These are phyloP conservation scores for Deinandra increscens DNA, from an alignment of 129 eudicot species.

Conservation along the genomic window DNA sequence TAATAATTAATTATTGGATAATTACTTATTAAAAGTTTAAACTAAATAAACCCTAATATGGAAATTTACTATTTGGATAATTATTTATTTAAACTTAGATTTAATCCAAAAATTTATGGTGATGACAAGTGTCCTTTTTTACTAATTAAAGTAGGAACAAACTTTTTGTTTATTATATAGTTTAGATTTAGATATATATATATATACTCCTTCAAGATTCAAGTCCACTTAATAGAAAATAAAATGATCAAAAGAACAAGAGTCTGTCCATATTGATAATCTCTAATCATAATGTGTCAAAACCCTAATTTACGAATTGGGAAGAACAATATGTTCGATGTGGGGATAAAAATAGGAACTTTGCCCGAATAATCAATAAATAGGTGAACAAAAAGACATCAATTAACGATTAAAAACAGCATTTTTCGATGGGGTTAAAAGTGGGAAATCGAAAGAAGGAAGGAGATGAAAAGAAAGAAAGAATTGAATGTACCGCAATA, in stretches of 20 bases:
- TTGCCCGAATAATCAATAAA: no score
- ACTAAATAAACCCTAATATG: no score
- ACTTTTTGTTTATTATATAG: no score
- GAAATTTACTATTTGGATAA: no score
- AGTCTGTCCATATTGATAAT: not conserved
- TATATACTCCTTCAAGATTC: slow-evolving; percentile 5
- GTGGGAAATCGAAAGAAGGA: not conserved
- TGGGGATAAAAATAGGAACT: no score
- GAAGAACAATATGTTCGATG: slow-evolving; percentile 1
- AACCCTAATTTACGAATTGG: slow-evolving; percentile 9
- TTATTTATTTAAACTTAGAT: no score
- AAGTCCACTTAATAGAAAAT: not conserved
- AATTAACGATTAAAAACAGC: not conserved
- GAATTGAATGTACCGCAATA: slow-evolving; percentile 58
- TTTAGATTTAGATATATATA: no score
- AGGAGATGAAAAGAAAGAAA: not conserved
- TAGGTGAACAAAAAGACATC: not conserved
- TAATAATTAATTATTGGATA: no score
- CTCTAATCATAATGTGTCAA: slow-evolving; percentile 7
- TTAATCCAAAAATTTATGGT: no score
- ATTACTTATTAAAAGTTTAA: no score
- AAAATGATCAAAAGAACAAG: not conserved
- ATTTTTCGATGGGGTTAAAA: not conserved
- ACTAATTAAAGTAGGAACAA: no score
- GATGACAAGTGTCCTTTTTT: no score